Conservation (phyloP, 129 eudicot genomes). For the Helichrysum umbraculigerum region DNA sequence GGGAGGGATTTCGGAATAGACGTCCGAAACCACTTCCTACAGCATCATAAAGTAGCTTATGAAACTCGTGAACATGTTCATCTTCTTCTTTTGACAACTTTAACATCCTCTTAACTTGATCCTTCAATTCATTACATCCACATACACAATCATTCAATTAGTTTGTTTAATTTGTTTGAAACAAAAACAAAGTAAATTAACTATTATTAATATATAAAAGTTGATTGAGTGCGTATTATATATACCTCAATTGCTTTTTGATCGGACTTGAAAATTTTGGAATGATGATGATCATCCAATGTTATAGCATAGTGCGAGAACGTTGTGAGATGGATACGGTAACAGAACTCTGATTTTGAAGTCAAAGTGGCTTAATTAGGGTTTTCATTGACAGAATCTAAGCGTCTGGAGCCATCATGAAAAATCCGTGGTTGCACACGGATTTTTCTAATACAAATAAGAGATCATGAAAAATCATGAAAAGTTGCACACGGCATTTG, state of each 20-base stretch:
- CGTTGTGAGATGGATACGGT: conserved; percentile 34
- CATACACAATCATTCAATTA: not conserved
- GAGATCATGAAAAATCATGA: too few relatives aligned
- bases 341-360: not conserved
- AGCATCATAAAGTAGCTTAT: not conserved
- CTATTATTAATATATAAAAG: not conserved
- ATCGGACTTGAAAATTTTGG: not conserved
- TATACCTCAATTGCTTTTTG: conserved; percentile 17
- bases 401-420: conserved; percentile 63
- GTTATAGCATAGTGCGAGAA: not conserved
- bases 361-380: conserved; percentile 27
- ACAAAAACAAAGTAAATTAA: not conserved
- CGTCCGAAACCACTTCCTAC: not conserved
- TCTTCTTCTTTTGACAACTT: conserved; percentile 38
- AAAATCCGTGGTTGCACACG: conserved; percentile 61
- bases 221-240: not conserved
- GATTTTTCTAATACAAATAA: conserved; percentile 45
- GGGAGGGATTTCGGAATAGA: not conserved
- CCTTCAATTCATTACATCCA: not conserved
- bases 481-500: too few relatives aligned
- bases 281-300: not conserved
- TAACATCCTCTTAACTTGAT: conserved; percentile 49
- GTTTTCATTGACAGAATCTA: conserved; percentile 41
- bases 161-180: not conserved
- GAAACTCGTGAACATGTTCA: conserved; percentile 28